Base-by-base conservation (phyloP, 2,329 filamentous ascomycete genomes). In the Colletotrichum kahawae region DNA sequence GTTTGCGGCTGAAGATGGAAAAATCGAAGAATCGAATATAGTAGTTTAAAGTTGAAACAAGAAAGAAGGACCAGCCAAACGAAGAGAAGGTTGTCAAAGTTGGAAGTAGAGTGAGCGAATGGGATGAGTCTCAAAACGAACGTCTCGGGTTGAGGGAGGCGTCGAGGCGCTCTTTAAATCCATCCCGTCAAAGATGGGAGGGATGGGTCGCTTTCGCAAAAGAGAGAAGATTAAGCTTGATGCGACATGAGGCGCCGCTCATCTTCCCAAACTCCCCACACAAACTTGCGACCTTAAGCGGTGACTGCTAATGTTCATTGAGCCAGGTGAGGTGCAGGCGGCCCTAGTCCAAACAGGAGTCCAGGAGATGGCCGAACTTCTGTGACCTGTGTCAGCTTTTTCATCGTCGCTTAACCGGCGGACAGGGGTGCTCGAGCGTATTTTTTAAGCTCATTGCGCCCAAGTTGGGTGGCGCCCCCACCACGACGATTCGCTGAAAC, bases 401-500 rank as follows among this genome's bases (percentile, higher is more conserved):
- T 38, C 34, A 6, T n/a, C 34, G 43, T 54, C 48, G 64, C 63
- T 51, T 36, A 57, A 9, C 29, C 31, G n/a, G 21, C 43, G 16
- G 34, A 16, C 65, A 59, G 57, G 70, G 66, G 43, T 43, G 38
- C 33, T 64, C 9, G 24, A 21, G 31, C 36, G 29, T 51, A 27
- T 36, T 33, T n/a, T n/a, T 33, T 63, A 36, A 33, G 33, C 33
- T 38, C 31, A 38, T 27, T 38, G 21, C n/a, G 33, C 33, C 16
- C 31, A 38, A 63, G 10, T 67, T 24, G 56, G 54, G 31, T 48
- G 18, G 16, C 27, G 21, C 63, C 70, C 29, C 70, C 63, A 54
- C 70, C 66, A 21, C 31, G 21, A 60, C 66, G 65, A 70, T 74
- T 74, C 71, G 71, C 71, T 74, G 67, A 74, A 74, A 74, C 71